Conservation (phyloP, 2,329 filamentous ascomycete genomes). For the Acrocalymma vagum region DNA sequence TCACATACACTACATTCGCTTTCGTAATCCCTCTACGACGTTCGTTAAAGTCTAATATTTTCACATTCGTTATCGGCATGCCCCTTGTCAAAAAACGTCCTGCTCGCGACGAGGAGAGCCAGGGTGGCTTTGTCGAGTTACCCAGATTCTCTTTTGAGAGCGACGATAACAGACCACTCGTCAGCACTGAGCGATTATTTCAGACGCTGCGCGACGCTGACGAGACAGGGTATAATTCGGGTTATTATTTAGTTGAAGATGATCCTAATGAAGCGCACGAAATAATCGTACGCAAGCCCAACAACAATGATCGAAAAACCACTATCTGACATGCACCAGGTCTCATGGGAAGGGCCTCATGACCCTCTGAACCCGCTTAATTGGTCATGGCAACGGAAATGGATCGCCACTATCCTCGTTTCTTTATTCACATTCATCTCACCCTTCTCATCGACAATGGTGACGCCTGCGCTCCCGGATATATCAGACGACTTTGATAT, state of each 20-base stretch:
- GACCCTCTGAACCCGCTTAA: constrained; percentile 58
- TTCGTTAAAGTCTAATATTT: no score
- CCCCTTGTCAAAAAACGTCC: constrained; percentile 11
- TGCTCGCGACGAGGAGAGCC: constrained; percentile 7
- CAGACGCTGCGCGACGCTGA: constrained; percentile 22
- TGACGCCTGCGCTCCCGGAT: constrained; percentile 41
- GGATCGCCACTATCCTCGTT: constrained; percentile 55
- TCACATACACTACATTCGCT: no score
- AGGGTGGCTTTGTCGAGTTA: constrained; percentile 13
- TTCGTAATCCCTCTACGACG: no score
- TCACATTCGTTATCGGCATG: no score
- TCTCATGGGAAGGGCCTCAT: constrained; percentile 56
- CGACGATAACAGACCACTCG: constrained; percentile 16
- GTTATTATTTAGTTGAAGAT: constrained; percentile 10
- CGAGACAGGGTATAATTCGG: constrained; percentile 16
- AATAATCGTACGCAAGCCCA: constrained; percentile 21
- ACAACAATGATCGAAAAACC: no score
- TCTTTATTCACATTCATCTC: constrained; percentile 50
- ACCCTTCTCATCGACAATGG: constrained; percentile 49
- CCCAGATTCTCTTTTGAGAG: constrained; percentile 30
- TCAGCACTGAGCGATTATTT: constrained; percentile 30
- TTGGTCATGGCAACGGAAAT: constrained; percentile 54
- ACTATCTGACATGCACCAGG: constrained; percentile 27
- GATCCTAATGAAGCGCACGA: constrained; percentile 16
- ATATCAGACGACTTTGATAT: constrained; percentile 45